Conservation (phyloP, 768 basidiomycete genomes). For the Grammothele lineata region DNA sequence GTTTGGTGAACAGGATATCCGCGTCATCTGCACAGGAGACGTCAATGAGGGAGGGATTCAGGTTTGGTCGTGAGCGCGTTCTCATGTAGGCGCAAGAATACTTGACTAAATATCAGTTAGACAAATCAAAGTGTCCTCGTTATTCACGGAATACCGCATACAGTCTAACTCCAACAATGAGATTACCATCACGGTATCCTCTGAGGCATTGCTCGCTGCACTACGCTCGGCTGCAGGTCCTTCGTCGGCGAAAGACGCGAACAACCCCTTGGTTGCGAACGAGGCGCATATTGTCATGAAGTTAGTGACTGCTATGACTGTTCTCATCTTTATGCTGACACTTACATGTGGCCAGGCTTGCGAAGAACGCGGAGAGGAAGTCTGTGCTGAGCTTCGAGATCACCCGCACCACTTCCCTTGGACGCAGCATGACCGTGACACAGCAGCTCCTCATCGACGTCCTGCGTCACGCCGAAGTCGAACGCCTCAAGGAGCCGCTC, state of each 20-base stretch:
- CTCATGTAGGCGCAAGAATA: too few species aligned
- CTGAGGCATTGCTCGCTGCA: conserved; percentile 72
- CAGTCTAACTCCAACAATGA: conserved; percentile 83
- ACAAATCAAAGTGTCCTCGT: conserved; percentile 58
- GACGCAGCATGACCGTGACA: conserved; percentile 57
- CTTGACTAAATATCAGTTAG: conserved; percentile 30
- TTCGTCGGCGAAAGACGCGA: conserved; percentile 25
- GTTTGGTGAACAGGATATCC: conserved; percentile 69
- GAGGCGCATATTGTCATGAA: conserved; percentile 73
- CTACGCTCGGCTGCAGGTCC: conserved; percentile 46
- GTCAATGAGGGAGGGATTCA: conserved; percentile 81
- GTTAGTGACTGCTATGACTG: conserved; percentile 1
- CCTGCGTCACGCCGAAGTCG: conserved; percentile 69
- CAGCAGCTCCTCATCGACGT: conserved; percentile 86
- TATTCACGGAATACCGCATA: conserved; percentile 78
- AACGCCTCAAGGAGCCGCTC: conserved; percentile 69
- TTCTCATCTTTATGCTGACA: not conserved
- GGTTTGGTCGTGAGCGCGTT: conserved; percentile 66
- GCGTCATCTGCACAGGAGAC: conserved; percentile 80
- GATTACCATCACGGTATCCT: conserved; percentile 68
- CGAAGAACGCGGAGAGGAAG: conserved; percentile 79
- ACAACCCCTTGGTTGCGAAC: conserved; percentile 40
- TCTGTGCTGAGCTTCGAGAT: conserved; percentile 80
- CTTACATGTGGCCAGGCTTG: conserved; percentile 35
- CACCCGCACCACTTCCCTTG: conserved; percentile 55